phyloP scores from a whole-genome alignment of 1,284 basidiomycete species.

The Sporisorium graminicola region DNA sequence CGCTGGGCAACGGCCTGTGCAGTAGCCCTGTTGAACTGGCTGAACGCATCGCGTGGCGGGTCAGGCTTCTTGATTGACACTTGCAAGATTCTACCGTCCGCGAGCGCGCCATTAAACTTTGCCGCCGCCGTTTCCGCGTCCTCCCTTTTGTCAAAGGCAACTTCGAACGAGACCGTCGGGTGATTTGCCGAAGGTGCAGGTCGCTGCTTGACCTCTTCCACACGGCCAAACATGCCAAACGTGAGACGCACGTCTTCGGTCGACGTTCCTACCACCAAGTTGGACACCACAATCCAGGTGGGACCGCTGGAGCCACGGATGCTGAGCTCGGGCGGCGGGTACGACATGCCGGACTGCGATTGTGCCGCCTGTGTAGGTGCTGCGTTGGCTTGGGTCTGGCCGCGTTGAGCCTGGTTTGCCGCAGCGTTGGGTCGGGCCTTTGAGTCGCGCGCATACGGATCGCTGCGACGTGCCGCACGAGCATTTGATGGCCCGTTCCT shows the following conservation, averaged over 20 bases:
- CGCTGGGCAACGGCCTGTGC: conserved; percentile 44
- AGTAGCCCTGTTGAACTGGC: conserved; percentile 41
- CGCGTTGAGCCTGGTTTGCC: conserved; percentile 12
- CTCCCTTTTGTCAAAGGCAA: conserved; percentile 54
- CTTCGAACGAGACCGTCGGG: conserved; percentile 60
- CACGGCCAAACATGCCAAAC: conserved; percentile 59
- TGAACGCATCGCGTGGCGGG: conserved; percentile 28
- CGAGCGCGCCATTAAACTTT: conserved; percentile 64
- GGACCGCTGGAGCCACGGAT: conserved; percentile 64
- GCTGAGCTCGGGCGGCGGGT: conserved; percentile 56
- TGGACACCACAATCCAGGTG: conserved; percentile 64
- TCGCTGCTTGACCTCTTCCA: conserved; percentile 58
- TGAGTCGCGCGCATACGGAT: conserved; percentile 45
- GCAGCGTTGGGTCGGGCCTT: conserved; percentile 19
- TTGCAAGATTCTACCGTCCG: conserved; percentile 64
- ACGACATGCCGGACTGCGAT: conserved; percentile 28
- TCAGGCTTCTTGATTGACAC: conserved; percentile 58
- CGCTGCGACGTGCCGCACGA: conserved; percentile 41
- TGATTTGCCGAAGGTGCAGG: conserved; percentile 55
- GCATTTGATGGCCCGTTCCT: conserved; percentile 25
- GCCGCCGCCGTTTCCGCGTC: conserved; percentile 57
- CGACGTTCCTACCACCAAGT: conserved; percentile 62
- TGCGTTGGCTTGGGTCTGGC: neutral
- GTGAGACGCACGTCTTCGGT: conserved; percentile 64
- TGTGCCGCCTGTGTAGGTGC: neutral